phyloP scores from a whole-genome alignment of 192 early-diverging fungal species.

The Gonapodya prolifera region DNA sequence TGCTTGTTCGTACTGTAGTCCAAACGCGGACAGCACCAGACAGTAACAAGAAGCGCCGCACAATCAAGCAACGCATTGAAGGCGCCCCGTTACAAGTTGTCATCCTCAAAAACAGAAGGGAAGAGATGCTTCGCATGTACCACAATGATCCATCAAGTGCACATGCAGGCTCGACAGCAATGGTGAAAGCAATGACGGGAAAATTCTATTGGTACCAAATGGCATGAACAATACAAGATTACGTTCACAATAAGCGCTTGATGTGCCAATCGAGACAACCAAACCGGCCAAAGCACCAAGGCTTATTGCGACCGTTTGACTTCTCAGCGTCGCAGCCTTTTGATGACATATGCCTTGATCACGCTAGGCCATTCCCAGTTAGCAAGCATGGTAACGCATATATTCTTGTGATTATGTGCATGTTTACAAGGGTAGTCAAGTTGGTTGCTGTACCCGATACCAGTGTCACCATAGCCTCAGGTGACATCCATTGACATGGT shows the following conservation, averaged over 20 bases:
- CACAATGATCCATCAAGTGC: background rate
- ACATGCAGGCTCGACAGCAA: background rate
- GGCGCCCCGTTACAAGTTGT: background rate
- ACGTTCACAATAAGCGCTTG: background rate
- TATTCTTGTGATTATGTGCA: too few species aligned
- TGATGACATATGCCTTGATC: too few species aligned
- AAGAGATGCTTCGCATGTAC: background rate
- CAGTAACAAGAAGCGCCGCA: background rate
- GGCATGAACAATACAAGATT: background rate
- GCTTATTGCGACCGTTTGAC: background rate
- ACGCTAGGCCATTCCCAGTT: too few species aligned
- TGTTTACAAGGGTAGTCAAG: too few species aligned
- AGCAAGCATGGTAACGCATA: too few species aligned
- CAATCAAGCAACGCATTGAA: background rate
- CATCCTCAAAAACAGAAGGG: background rate
- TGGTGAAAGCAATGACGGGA: background rate
- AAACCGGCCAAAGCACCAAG: background rate
- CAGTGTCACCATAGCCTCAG: too few species aligned
- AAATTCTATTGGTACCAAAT: background rate
- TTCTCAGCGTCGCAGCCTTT: too few species aligned
- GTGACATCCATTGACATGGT: too few species aligned
- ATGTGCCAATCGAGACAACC: background rate
- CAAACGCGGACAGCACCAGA: background rate
- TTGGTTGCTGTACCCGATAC: too few species aligned
- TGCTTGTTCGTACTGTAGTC: background rate